These are phyloP conservation scores for Protea cynaroides DNA, from an alignment of 164 flowering plant species.

Conservation along the genomic window DNA sequence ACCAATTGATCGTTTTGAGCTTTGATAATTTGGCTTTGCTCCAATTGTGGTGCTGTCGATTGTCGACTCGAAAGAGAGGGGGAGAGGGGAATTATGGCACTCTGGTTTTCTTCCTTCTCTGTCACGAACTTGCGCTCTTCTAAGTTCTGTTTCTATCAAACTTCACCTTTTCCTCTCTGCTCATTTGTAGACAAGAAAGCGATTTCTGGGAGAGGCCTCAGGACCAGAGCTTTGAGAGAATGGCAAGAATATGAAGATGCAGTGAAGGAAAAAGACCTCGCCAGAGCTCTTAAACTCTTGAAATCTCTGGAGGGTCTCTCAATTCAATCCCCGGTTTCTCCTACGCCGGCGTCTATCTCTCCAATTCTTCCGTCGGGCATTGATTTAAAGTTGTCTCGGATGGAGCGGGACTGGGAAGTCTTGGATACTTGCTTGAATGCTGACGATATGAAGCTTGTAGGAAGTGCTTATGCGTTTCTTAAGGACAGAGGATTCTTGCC, in stretches of 20 bases:
- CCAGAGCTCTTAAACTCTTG: slow-evolving; percentile 63
- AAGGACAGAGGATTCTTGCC: slow-evolving; percentile 66
- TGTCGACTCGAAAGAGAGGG: too few relatives aligned
- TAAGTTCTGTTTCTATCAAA: neutral
- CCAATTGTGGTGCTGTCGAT: too few relatives aligned
- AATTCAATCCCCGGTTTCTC: slow-evolving; percentile 12
- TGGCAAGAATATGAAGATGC: slow-evolving; percentile 84
- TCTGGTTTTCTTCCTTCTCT: neutral
- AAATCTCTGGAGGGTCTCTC: slow-evolving; percentile 31
- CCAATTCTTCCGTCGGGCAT: slow-evolving; percentile 9
- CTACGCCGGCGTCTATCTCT: slow-evolving; percentile 12
- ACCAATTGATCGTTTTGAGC: too few relatives aligned
- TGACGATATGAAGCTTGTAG: slow-evolving; percentile 89
- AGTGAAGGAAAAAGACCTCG: slow-evolving; percentile 78
- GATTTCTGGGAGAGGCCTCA: neutral
- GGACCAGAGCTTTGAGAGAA: slow-evolving; percentile 21
- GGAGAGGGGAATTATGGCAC: neutral
- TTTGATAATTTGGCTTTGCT: too few relatives aligned
- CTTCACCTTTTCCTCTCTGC: neutral
- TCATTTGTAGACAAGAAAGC: neutral
- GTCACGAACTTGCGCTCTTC: neutral
- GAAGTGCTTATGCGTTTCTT: slow-evolving; percentile 60
- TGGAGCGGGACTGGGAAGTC: slow-evolving; percentile 78
- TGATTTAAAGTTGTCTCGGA: slow-evolving; percentile 2
- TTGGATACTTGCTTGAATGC: slow-evolving; percentile 90